These are phyloP conservation scores for Termitomyces sp. DNA, from an alignment of 768 basidiomycete species.

Conservation along the genomic window DNA sequence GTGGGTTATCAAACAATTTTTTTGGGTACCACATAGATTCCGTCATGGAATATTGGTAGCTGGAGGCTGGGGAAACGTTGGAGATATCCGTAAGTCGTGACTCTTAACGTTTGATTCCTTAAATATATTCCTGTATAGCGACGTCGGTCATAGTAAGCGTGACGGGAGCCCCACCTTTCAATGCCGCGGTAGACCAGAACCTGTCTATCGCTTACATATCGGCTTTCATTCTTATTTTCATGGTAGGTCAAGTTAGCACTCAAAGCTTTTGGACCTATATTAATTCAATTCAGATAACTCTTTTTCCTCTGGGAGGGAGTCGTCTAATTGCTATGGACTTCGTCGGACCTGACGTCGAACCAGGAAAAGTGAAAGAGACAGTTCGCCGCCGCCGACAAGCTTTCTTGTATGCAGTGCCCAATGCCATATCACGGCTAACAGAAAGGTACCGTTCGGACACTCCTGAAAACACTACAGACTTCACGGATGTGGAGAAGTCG, in stretches of 20 bases:
- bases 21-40: conserved; percentile 78
- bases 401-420: conserved; percentile 17
- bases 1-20: conserved; percentile 52
- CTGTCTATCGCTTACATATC: conserved; percentile 66
- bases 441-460: background rate
- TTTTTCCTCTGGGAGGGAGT: conserved; percentile 61
- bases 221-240: conserved; percentile 54
- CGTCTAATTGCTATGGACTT: conserved; percentile 58
- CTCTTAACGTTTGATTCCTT: background rate
- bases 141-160: conserved; percentile 63
- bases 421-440: conserved; percentile 6
- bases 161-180: conserved; percentile 57
- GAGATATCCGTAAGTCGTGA: conserved; percentile 57
- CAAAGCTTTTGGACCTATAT: background rate
- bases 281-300: conserved; percentile 40
- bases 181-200: conserved; percentile 49
- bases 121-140: conserved; percentile 30
- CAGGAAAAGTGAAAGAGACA: conserved; percentile 47
- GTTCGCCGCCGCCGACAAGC: conserved; percentile 32
- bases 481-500: conserved; percentile 2
- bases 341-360: conserved; percentile 55
- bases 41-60: conserved; percentile 66
- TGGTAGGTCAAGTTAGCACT: conserved; percentile 29
- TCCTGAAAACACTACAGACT: background rate
- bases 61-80: conserved; percentile 65